Base-by-base conservation (phyloP, 129 eudicot species). In the Silybum marianum region DNA sequence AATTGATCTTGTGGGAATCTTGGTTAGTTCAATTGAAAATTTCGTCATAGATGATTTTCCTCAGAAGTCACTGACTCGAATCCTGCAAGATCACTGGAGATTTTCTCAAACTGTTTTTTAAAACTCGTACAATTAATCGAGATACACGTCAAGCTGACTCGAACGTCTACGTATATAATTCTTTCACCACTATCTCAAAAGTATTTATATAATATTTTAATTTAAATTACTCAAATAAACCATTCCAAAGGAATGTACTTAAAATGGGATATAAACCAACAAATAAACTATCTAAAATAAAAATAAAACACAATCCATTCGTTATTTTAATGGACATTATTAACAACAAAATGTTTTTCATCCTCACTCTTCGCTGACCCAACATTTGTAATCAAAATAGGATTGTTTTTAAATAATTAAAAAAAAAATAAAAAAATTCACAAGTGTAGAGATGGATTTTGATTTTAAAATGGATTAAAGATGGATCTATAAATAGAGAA, bases 401-500 rank as follows among this genome's bases (percentile, higher is more conserved):
- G n/a, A 32, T 7, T 19, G 2, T 51, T 72, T 6, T 24, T 22
- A 70, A 12, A 51, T 1, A 11, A 69, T 24, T 9, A 44, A 36
- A 34, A 70, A 34, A 76, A n/a, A n/a, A n/a, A n/a, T 28, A 0
- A 28, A 28, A 28, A 28, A 28, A 28, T 9, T 16, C 58, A 58
- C 78, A 77, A 71, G 78, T 83, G 82, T 77, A 62, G 74, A 83
- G 74, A 28, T 8, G 60, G 74, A 78, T 77, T 18, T 54, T 62
- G 38, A 77, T 36, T 77, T 38, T 2, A 39, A 6, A 22, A 70
- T 39, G 23, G 78, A 60, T 76, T 58, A 2, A 40, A 58, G 30
- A 62, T 78, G 69, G 78, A 72, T 83, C 83, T 83, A 83, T 83
- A 83, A 78, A 78, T 83, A 78, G 23, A 40, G 74, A 73, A 72